Conservation (phyloP, 2,329 filamentous ascomycete genomes). For the Diaporthe destruens region DNA sequence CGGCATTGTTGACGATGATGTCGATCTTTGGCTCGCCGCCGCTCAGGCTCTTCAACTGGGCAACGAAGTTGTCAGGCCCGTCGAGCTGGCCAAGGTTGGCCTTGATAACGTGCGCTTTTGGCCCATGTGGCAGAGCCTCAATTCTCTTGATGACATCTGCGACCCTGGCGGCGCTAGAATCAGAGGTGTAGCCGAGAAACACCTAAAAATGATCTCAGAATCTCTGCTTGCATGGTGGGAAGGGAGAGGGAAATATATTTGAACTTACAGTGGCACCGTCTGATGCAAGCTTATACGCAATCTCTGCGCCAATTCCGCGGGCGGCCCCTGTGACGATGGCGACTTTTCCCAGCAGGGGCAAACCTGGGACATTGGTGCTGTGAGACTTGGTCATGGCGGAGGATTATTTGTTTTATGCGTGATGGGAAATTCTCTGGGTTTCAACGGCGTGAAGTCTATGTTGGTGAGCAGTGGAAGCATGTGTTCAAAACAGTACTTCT, state of each 20-base stretch:
- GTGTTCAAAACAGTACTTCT: neutral
- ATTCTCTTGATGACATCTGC: conserved; percentile 72
- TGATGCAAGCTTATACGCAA: conserved; percentile 50
- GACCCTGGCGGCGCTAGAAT: conserved; percentile 71
- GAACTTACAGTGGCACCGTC: conserved; percentile 46
- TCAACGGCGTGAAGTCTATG: neutral
- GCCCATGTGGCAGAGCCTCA: conserved; percentile 58
- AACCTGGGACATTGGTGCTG: neutral
- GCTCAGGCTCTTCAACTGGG: conserved; percentile 42
- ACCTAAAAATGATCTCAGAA: conserved; percentile 43
- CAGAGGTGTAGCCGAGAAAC: conserved; percentile 73
- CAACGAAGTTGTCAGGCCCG: conserved; percentile 44
- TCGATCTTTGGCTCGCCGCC: conserved; percentile 42
- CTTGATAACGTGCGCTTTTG: conserved; percentile 41
- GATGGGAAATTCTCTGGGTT: neutral
- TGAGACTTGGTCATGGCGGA: conserved; percentile 1
- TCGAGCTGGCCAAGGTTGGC: conserved; percentile 46
- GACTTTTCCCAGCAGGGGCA: conserved; percentile 48
- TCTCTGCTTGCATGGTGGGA: neutral
- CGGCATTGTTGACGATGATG: conserved; percentile 57
- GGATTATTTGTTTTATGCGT: neutral
- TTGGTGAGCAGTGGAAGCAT: neutral
- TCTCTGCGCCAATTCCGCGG: conserved; percentile 54
- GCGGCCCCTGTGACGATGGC: conserved; percentile 58
- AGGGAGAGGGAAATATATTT: neutral